Conservation (phyloP, 2,329 filamentous ascomycete genomes). For the Fonsecaea erecta region DNA sequence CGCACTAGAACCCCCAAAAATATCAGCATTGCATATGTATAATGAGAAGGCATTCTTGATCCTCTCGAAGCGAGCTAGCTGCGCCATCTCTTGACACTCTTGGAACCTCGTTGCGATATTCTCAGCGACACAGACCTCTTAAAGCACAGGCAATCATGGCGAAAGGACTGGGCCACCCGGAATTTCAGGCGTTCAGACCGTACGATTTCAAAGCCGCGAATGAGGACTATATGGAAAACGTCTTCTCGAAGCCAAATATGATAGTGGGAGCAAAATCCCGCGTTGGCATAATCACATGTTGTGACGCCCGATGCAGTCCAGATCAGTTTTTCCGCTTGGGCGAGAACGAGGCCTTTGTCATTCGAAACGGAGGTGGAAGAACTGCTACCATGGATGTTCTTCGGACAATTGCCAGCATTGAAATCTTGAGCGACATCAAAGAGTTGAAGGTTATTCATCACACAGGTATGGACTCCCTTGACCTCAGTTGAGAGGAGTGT, state of each 20-base stretch:
- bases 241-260: slow-evolving; percentile 35
- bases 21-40: background rate
- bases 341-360: slow-evolving; percentile 18
- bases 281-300: slow-evolving; percentile 21
- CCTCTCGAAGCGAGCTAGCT: background rate
- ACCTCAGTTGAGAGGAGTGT: background rate
- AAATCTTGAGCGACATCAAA: slow-evolving; percentile 18
- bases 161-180: slow-evolving; percentile 12
- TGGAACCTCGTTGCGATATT: background rate
- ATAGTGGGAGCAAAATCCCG: slow-evolving; percentile 45
- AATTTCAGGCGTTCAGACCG: slow-evolving; percentile 1
- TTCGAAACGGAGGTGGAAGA: slow-evolving; percentile 22
- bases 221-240: slow-evolving; percentile 9
- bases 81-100: background rate
- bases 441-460: slow-evolving; percentile 22
- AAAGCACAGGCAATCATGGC: slow-evolving; percentile 12
- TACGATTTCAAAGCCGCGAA: slow-evolving; percentile 21
- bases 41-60: background rate
- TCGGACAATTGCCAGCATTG: slow-evolving; percentile 14
- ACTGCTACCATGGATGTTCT: slow-evolving; percentile 13
- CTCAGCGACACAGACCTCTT: background rate
- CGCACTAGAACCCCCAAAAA: background rate
- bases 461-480: slow-evolving; percentile 7
- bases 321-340: slow-evolving; percentile 18
- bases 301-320: slow-evolving; percentile 18